Conservation (phyloP, 2,329 filamentous ascomycete species). For the Fusarium sp. region DNA sequence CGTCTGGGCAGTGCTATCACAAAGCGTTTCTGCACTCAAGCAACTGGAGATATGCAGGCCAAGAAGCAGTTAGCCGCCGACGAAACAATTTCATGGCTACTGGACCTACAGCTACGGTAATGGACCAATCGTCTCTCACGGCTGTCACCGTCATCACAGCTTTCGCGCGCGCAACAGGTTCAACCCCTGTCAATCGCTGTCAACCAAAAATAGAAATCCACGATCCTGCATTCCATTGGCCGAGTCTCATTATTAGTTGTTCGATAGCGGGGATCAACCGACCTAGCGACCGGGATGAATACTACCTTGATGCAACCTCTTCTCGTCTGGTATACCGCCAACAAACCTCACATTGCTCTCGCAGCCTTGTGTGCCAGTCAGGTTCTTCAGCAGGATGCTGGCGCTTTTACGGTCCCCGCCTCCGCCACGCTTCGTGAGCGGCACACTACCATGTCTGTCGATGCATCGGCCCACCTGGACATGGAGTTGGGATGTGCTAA, state of each 20-base stretch:
- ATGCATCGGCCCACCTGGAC: slow-evolving; percentile 46
- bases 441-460: slow-evolving; percentile 33
- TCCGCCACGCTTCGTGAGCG: slow-evolving; percentile 27
- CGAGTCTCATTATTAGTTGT: slow-evolving; percentile 26
- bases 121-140: slow-evolving; percentile 49
- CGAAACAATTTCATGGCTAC: slow-evolving; percentile 33
- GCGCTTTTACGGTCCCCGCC: slow-evolving; percentile 28
- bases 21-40: slow-evolving; percentile 29
- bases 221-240: slow-evolving; percentile 52
- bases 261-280: slow-evolving; percentile 42
- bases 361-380: slow-evolving; percentile 45
- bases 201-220: slow-evolving; percentile 55
- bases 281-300: slow-evolving; percentile 41
- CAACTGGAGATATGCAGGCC: slow-evolving; percentile 30
- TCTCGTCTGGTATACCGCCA: slow-evolving; percentile 38
- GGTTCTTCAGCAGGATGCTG: slow-evolving; percentile 36
- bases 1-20: slow-evolving; percentile 43
- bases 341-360: slow-evolving; percentile 37
- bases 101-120: slow-evolving; percentile 30
- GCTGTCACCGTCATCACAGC: slow-evolving; percentile 34
- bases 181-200: slow-evolving; percentile 44
- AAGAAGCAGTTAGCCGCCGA: slow-evolving; percentile 48
- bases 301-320: slow-evolving; percentile 42
- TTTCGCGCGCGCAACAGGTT: slow-evolving; percentile 58
- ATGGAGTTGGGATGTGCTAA: slow-evolving; percentile 41